These are phyloP conservation scores for Pythium monospermum DNA, from an alignment of 352 stramenopile species.

Conservation along the genomic window DNA sequence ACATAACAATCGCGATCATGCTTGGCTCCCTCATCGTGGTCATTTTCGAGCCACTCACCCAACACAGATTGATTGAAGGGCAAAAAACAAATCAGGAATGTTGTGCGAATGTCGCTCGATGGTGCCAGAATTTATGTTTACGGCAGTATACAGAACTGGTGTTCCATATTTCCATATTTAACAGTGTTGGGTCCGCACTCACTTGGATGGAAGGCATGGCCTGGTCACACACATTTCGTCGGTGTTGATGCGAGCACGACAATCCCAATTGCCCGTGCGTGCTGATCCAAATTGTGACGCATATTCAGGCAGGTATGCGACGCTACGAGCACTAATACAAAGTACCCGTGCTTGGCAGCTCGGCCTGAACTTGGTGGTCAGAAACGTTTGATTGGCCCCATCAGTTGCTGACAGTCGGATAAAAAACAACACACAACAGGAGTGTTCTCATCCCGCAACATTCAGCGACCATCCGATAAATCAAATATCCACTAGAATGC, in stretches of 20 bases:
- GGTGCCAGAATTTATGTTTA: not conserved
- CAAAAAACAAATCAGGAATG: not conserved
- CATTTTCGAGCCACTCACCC: not conserved
- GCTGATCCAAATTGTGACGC: too few relatives aligned
- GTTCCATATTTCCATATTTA: not conserved
- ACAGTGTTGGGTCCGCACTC: not conserved
- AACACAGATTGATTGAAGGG: not conserved
- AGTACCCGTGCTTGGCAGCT: too few relatives aligned
- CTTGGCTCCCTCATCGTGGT: not conserved
- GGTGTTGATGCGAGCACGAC: too few relatives aligned
- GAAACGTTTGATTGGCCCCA: too few relatives aligned
- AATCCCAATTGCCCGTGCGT: too few relatives aligned
- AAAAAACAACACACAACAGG: too few relatives aligned
- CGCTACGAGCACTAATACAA: too few relatives aligned
- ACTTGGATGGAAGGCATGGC: not conserved
- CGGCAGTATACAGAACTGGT: not conserved
- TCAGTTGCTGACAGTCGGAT: too few relatives aligned
- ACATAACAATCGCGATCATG: not conserved
- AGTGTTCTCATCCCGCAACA: too few relatives aligned
- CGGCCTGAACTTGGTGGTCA: too few relatives aligned
- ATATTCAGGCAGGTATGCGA: too few relatives aligned
- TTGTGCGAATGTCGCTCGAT: not conserved
- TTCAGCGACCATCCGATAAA: too few relatives aligned
- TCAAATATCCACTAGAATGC: not conserved
- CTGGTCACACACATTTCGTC: not conserved